Base-by-base conservation (phyloP, 305 asterid genomes). In the Rubia tinctorum region DNA sequence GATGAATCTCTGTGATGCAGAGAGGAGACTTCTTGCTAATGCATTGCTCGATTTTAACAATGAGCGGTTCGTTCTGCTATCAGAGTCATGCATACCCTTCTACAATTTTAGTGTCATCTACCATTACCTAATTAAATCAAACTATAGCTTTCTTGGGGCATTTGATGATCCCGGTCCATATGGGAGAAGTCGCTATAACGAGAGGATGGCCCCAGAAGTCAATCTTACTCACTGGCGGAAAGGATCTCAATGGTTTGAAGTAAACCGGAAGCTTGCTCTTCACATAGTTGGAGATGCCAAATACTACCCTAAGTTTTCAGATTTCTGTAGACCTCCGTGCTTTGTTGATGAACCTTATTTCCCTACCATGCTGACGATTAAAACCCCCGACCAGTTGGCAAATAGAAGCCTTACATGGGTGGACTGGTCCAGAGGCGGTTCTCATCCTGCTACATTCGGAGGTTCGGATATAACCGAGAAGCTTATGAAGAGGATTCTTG, bases 361-460 rank as follows among this genome's bases (percentile, higher is more conserved):
- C 73, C 99, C 96, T 3, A 94, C 97, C 12, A 94, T 92, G 99
- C 75, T 94, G 70, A 83, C 88, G 3, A 87, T 92, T 71, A 71
- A 80, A 51, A 91, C 92, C 0, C 83, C 79, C 10, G 72, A 68
- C 23, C 85, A 76, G 49, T 71, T 94, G 82, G 96, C 97, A n/a
- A 94, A 94, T 63, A 72, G 99, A 72, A 94, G 96, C 76, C 27
- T 92, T 27, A 94, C 97, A 7, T 92, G 92, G 96, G 96, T 86
- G 5, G 99, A 94, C 73, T 94, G 98, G 99, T 94, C 99, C 14
- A 83, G 96, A 80, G 99, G 99, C 0, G 99, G 99, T 5, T 83
- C 98, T 27, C 99, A 94, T 51, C 99, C 99, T 4, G 99, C 93
- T 12, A 92, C 99, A 0, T 94, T 94, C 30, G 99, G 97, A 6